These are phyloP conservation scores for Cryphonectria naterciae DNA, from an alignment of 2,329 filamentous ascomycete genomes.

Conservation along the genomic window DNA sequence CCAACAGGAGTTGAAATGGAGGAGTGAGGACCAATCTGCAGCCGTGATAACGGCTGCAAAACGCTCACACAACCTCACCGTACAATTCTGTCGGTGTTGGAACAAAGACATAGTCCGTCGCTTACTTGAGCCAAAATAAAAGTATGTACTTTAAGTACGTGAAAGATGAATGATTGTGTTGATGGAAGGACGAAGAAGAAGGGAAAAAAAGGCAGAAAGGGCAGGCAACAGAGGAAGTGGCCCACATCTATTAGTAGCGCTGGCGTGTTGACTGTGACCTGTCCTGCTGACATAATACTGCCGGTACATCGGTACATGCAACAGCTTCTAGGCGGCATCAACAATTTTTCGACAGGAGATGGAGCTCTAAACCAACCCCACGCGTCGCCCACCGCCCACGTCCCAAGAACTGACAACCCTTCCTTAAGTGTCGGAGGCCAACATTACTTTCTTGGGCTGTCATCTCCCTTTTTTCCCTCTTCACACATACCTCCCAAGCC, in stretches of 20 bases:
- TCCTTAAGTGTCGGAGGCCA: neutral
- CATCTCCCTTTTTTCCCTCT: neutral
- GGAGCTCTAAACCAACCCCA: slow-evolving; percentile 14
- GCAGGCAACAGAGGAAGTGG: neutral
- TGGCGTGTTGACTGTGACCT: neutral
- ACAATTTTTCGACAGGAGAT: slow-evolving; percentile 15
- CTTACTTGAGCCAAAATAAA: neutral
- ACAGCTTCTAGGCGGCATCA: slow-evolving; percentile 13
- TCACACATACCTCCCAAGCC: neutral
- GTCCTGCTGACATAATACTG: neutral
- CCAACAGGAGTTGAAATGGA: neutral
- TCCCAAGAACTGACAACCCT: neutral
- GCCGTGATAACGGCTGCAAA: neutral
- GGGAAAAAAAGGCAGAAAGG: neutral
- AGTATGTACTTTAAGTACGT: neutral
- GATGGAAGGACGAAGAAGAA: neutral
- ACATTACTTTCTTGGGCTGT: neutral
- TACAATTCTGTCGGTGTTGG: no score
- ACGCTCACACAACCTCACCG: neutral
- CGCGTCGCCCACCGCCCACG: slow-evolving; percentile 13
- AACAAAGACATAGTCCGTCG: neutral
- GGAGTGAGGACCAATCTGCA: neutral
- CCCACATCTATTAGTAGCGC: neutral
- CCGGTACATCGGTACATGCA: slow-evolving; percentile 4
- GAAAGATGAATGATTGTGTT: neutral